A percentile compares a stretch with the other conserved stretches of the same genome.
phyloP scores from a whole-genome alignment of 352 stramenopile genomes.

The Globisporangium orthogonon region DNA sequence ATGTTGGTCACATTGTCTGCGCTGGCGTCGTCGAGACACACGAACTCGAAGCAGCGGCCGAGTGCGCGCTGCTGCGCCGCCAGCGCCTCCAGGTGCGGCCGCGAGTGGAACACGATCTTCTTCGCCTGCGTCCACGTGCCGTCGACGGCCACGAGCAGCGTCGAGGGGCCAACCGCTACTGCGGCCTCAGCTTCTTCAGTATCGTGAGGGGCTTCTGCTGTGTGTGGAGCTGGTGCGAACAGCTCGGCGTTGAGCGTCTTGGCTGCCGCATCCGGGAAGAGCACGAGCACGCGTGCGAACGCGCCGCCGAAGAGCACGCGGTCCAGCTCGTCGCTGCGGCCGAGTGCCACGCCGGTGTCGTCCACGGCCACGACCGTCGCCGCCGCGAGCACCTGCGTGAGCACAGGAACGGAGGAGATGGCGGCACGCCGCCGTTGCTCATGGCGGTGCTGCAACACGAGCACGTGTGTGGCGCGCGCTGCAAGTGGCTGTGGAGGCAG shows the following conservation, averaged over 20 bases:
- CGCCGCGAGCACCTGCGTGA: constrained; percentile 42
- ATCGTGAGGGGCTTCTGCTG: not conserved
- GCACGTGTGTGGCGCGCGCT: constrained; percentile 30
- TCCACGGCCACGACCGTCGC: constrained; percentile 37
- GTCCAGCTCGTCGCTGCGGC: constrained; percentile 20
- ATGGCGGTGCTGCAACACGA: constrained; percentile 58
- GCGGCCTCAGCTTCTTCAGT: not conserved
- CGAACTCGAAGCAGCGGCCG: constrained; percentile 32
- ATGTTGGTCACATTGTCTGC: constrained; percentile 24
- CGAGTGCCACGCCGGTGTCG: constrained; percentile 17
- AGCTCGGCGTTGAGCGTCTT: constrained; percentile 14
- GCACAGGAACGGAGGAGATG: constrained; percentile 63
- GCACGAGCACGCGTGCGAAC: constrained; percentile 26
- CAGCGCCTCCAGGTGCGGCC: constrained; percentile 28
- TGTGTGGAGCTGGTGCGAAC: not conserved
- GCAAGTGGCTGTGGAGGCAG: constrained; percentile 23
- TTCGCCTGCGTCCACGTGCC: constrained; percentile 82
- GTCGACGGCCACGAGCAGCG: constrained; percentile 61
- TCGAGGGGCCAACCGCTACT: not conserved
- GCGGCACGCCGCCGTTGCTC: constrained; percentile 45
- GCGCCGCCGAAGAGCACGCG: constrained; percentile 20
- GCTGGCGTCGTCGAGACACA: constrained; percentile 28
- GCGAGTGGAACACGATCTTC: constrained; percentile 57
- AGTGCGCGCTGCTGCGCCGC: constrained; percentile 16
- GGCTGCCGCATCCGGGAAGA: constrained; percentile 40